Evolutionary conservation across 2,329 filamentous ascomycete genomes (phyloP), one percentile per base, ranked within the genome.

Genomic region (Ascochyta viciae-villosae): DNA sequence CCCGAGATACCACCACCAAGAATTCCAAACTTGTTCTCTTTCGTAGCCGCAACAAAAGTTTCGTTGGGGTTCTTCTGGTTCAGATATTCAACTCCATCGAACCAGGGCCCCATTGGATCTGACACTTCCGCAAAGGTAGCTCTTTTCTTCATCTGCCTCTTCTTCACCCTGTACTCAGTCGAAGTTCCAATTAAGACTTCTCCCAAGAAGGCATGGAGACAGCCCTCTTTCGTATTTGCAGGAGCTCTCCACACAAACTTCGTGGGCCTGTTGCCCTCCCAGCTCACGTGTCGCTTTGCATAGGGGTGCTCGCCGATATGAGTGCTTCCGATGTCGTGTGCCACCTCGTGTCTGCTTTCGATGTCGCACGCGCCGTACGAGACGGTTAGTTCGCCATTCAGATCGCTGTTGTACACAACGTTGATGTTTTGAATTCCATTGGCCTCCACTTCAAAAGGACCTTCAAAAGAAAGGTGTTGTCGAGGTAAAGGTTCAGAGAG

Each of bases 1-100:
- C 86, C 86, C 3, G 83, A 78, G 78, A 88, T 87, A 8, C 86
- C 86, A 7, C 80, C 86, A 7, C 87, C 87, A 2, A 88, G 75
- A 41, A 89, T 88, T 50, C 80, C 86, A 56, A 89, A 78, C 26
- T 65, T 73, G 68, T 85, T 85, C 43, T 68, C 73, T 73, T 87
- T 87, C 31, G 81, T 80, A 10, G 77, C 70, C 3, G 75, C 69
- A 8, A 82, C 83, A 61, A 84, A 82, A 0, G 83, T 75, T 8
- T 78, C 68, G 39, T 76, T 74, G 1, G 82, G 74, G 57, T 85
- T 77, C 62, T 83, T 84, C 33, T 80, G 75, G 55, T 83, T 68
- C 10, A 87, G 76, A 49, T 83, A 78, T 56, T 77, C 80, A 12
- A 88, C 85, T 8, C 85, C 85, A 64, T 88, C 83, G 52, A 87